Percentiles rank a stretch among this genome's conserved stretches.
Evolutionary conservation across 2,329 filamentous ascomycete species (phyloP).

Genomic region (Rhynchosporium agropyri): DNA sequence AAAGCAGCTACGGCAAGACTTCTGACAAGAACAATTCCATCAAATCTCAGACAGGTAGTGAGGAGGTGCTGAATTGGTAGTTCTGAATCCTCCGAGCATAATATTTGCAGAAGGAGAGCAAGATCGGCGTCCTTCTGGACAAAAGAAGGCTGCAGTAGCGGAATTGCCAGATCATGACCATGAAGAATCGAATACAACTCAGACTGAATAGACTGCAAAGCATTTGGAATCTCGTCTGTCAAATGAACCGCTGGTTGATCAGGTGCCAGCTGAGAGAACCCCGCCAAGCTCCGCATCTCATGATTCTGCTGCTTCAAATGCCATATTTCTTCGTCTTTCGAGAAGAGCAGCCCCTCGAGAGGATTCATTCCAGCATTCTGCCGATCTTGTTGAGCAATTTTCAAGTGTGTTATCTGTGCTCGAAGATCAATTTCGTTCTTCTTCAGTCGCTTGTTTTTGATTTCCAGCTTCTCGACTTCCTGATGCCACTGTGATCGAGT

Average conservation of each 20-base stretch:
- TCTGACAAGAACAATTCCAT: constrained; percentile 13
- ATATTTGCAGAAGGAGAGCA: background rate
- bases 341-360: constrained; percentile 1
- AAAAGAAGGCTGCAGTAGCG: background rate
- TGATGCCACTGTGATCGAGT: constrained; percentile 2
- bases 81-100: background rate
- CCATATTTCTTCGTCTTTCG: constrained; percentile 1
- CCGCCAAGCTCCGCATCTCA: constrained; percentile 4
- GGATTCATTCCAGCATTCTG: background rate
- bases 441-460: background rate
- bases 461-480: background rate
- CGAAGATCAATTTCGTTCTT: constrained; percentile 5
- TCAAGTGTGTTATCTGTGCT: background rate
- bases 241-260: background rate
- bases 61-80: background rate
- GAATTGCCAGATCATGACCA: background rate
- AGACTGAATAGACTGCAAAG: constrained; percentile 7
- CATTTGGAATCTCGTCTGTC: background rate
- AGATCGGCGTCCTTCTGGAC: background rate
- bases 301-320: constrained; percentile 1
- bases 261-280: background rate
- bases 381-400: constrained; percentile 7
- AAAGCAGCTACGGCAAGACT: constrained; percentile 20
- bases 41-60: background rate
- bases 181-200: constrained; percentile 23